Evolutionary conservation across 352 stramenopile genomes (phyloP).

Genomic region (Phytophthora citrophthora): DNA sequence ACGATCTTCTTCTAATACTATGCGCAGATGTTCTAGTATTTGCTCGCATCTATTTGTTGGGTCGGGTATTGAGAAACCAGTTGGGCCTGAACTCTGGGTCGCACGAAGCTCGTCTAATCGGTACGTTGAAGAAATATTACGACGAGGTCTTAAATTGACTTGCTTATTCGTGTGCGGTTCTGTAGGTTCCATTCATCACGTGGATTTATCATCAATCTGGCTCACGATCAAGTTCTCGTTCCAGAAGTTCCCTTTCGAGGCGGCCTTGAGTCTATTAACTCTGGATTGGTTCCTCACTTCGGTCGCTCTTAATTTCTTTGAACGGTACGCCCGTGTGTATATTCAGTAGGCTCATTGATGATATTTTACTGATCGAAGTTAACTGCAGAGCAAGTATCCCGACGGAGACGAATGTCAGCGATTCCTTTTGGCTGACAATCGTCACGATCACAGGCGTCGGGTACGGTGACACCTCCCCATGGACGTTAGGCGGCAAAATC

Average conservation of each 20-base stretch:
- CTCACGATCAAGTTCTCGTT: conserved; percentile 69
- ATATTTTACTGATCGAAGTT: not conserved
- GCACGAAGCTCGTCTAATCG: conserved; percentile 47
- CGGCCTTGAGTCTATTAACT: conserved; percentile 39
- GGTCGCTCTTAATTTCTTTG: conserved; percentile 62
- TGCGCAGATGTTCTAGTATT: conserved; percentile 54
- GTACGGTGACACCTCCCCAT: conserved; percentile 60
- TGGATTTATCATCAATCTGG: conserved; percentile 67
- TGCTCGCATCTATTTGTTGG: conserved; percentile 59
- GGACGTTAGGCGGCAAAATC: conserved; percentile 61
- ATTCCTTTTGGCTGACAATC: conserved; percentile 71
- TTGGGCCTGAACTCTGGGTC: conserved; percentile 49
- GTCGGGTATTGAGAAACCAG: conserved; percentile 55
- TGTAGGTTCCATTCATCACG: conserved; percentile 54
- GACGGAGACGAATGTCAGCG: conserved; percentile 45
- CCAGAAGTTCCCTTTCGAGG: conserved; percentile 53
- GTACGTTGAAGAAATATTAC: conserved; percentile 5
- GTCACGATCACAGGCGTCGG: conserved; percentile 71
- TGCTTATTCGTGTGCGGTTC: not conserved
- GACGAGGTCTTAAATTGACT: not conserved
- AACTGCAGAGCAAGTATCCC: conserved; percentile 49
- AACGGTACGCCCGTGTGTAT: conserved; percentile 33
- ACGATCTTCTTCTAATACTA: not conserved
- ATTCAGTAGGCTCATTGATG: not conserved
- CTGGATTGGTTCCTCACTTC: conserved; percentile 68